Percentiles rank a stretch among this genome's conserved stretches.
Evolutionary conservation across 2,329 filamentous ascomycete species (phyloP).

Genomic region (Kalmusia sp.): DNA sequence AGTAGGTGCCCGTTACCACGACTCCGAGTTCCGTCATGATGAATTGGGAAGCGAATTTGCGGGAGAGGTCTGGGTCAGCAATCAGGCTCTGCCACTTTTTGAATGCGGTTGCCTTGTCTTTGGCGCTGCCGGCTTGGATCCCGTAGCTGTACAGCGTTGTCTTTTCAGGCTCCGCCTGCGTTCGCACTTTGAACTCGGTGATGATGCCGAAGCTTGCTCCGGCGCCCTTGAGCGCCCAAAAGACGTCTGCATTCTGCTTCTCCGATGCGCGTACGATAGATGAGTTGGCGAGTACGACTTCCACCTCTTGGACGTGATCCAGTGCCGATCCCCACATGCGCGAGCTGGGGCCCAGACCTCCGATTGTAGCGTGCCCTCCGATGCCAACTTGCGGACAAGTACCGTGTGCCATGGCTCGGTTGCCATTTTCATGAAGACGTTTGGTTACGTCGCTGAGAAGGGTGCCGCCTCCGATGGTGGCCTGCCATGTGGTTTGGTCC

Average conservation of each 20-base stretch:
- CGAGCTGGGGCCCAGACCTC: conserved; percentile 41
- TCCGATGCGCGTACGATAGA: conserved; percentile 47
- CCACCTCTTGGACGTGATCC: conserved; percentile 43
- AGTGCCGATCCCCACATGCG: conserved; percentile 43
- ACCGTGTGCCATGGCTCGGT: conserved; percentile 57
- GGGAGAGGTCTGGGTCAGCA: conserved; percentile 35
- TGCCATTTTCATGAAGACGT: conserved; percentile 42
- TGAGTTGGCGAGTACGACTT: conserved; percentile 50
- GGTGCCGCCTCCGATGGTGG: conserved; percentile 58
- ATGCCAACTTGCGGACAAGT: conserved; percentile 46
- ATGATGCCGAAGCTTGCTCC: conserved; percentile 53
- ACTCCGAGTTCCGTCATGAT: conserved; percentile 40
- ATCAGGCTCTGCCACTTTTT: conserved; percentile 46
- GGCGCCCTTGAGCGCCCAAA: conserved; percentile 52
- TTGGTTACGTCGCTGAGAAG: conserved; percentile 52
- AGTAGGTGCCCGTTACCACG: conserved; percentile 43
- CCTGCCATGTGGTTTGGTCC: conserved; percentile 52
- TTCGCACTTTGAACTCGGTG: conserved; percentile 48
- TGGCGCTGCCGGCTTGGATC: conserved; percentile 30
- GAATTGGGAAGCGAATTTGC: conserved; percentile 44
- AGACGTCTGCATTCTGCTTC: conserved; percentile 47
- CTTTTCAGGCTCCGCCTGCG: conserved; percentile 40
- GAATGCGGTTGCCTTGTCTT: conserved; percentile 37
- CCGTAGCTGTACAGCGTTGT: conserved; percentile 43
- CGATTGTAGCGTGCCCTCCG: conserved; percentile 47